Percentiles rank a stretch among this genome's conserved stretches.
These are phyloP conservation scores for Mortierella sp. DNA, from an alignment of 371 early-diverging fungal genomes.

Conservation along the genomic window DNA sequence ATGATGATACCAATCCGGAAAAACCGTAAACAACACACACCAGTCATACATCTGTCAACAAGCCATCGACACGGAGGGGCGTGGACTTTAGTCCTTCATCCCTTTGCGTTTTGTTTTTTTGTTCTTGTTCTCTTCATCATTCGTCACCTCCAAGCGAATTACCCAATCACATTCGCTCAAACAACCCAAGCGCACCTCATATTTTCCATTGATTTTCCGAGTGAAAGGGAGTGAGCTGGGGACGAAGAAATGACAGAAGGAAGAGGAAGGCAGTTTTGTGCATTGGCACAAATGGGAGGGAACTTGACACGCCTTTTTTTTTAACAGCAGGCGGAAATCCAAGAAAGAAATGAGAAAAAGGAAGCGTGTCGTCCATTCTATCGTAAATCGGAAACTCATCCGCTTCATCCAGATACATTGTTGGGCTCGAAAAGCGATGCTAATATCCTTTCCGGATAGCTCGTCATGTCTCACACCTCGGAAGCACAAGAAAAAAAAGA, in stretches of 20 bases:
- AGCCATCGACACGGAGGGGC: too few relatives aligned
- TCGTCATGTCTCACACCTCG: neutral
- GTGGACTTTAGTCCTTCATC: neutral
- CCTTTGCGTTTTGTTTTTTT: neutral
- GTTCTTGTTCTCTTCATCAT: too few relatives aligned
- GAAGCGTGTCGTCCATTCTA: neutral
- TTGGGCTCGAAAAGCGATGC: neutral
- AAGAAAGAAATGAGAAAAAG: neutral
- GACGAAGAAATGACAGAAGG: neutral
- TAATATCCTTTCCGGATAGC: neutral
- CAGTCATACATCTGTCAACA: neutral
- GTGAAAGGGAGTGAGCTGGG: neutral
- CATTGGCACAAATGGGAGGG: neutral
- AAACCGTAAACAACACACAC: neutral
- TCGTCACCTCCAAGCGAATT: neutral
- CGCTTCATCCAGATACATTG: neutral
- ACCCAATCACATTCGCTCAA: neutral
- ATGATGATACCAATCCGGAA: neutral
- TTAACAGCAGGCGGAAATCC: neutral
- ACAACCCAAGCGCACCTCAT: conserved; percentile 2
- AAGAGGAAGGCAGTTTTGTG: neutral
- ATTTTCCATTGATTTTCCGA: neutral
- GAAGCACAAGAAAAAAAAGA: neutral
- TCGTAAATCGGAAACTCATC: neutral
- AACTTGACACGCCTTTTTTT: neutral